A percentile compares a stretch with the other conserved stretches of the same genome.
These are phyloP conservation scores for Erodium maritimum DNA, from an alignment of 345 rosid species.

Conservation along the genomic window DNA sequence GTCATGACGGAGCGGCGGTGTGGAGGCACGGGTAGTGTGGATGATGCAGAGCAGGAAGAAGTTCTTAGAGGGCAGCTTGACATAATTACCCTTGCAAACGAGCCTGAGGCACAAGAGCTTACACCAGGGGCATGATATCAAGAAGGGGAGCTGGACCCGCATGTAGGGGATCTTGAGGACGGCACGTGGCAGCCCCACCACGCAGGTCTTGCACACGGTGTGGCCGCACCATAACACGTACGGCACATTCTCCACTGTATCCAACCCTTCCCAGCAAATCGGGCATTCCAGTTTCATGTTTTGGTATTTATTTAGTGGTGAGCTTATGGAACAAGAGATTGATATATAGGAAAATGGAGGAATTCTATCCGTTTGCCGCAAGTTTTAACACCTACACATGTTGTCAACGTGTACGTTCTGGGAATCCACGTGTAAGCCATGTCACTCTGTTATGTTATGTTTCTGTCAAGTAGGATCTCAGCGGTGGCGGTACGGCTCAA, in stretches of 20 bases:
- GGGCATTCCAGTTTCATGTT: slow-evolving; percentile 41
- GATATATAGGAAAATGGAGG: no score
- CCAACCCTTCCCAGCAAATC: slow-evolving; percentile 37
- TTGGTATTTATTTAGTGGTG: no score
- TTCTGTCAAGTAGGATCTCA: no score
- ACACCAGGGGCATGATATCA: slow-evolving; percentile 40
- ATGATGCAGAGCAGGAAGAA: slow-evolving; percentile 39
- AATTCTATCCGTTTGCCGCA: no score
- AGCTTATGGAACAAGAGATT: no score
- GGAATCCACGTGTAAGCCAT: no score
- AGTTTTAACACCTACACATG: no score
- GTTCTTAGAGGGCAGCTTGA: slow-evolving; percentile 32
- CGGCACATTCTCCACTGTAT: slow-evolving; percentile 37
- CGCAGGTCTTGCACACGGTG: slow-evolving; percentile 33
- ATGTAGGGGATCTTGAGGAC: slow-evolving; percentile 17
- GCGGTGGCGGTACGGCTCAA: no score
- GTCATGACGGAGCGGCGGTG: no score
- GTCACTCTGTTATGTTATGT: no score
- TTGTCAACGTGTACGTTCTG: no score
- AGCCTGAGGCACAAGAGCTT: slow-evolving; percentile 24
- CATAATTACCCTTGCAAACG: slow-evolving; percentile 21
- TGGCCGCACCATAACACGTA: slow-evolving; percentile 35
- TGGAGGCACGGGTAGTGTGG: no score
- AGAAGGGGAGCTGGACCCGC: slow-evolving; percentile 27
- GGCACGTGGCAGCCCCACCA: slow-evolving; percentile 25